These are phyloP conservation scores for Microcyclospora pomicola DNA, from an alignment of 2,329 filamentous ascomycete species.

Conservation along the genomic window DNA sequence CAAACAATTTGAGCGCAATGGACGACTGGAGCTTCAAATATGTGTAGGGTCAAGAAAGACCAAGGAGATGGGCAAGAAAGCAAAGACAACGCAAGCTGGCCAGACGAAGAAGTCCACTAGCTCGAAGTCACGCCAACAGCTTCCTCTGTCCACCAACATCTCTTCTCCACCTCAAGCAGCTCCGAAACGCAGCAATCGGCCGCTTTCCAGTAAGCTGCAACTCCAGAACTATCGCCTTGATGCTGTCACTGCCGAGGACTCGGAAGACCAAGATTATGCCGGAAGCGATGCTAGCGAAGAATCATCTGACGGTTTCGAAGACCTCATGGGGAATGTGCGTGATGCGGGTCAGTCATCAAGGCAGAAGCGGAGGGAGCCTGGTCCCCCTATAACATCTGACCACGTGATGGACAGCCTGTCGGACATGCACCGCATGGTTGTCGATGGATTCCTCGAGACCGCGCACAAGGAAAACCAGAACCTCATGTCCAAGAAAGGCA, in stretches of 20 bases:
- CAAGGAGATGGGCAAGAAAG: slow-evolving; percentile 20
- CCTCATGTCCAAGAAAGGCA: slow-evolving; percentile 44
- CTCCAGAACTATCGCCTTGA: slow-evolving; percentile 24
- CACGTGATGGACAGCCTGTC: slow-evolving; percentile 39
- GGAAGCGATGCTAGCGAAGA: slow-evolving; percentile 27
- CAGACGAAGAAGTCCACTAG: slow-evolving; percentile 20
- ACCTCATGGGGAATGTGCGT: slow-evolving; percentile 30
- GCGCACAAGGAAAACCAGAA: slow-evolving; percentile 48
- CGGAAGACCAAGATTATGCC: slow-evolving; percentile 23
- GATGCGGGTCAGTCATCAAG: slow-evolving; percentile 25
- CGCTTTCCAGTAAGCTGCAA: slow-evolving; percentile 15
- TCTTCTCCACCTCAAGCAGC: slow-evolving; percentile 47
- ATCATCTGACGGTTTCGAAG: slow-evolving; percentile 26
- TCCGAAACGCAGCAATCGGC: slow-evolving; percentile 21
- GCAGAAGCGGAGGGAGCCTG: slow-evolving; percentile 29
- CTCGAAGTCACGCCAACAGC: slow-evolving; percentile 27
- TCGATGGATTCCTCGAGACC: slow-evolving; percentile 50
- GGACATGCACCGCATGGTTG: slow-evolving; percentile 47
- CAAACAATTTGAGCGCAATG: slow-evolving; percentile 30
- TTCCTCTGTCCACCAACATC: slow-evolving; percentile 51
- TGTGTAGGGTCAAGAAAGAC: slow-evolving; percentile 33
- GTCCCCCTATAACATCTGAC: slow-evolving; percentile 47
- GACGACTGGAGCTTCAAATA: slow-evolving; percentile 35
- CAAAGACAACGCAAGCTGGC: slow-evolving; percentile 1
- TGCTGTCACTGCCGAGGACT: slow-evolving; percentile 23